These are phyloP conservation scores for Bruguiera parviflora DNA, from an alignment of 345 rosid species.

Conservation along the genomic window DNA sequence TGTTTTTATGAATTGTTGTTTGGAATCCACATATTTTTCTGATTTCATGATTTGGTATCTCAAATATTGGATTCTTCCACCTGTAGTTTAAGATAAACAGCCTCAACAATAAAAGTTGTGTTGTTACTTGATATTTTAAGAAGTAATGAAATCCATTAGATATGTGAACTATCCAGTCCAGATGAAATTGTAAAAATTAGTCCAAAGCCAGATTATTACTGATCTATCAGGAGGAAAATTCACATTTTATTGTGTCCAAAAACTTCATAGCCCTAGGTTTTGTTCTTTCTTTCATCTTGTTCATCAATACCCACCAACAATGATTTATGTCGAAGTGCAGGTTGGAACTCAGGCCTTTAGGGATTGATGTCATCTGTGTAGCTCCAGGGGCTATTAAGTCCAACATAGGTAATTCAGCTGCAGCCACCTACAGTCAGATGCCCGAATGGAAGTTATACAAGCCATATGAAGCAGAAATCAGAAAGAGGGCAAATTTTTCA, in stretches of 20 bases:
- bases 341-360: constrained; percentile 73
- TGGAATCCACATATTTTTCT: not conserved
- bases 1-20: not conserved
- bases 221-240: not conserved
- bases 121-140: not conserved
- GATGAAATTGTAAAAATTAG: not conserved
- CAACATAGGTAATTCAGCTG: constrained; percentile 69
- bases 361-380: constrained; percentile 69
- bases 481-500: constrained; percentile 50
- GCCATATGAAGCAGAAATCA: constrained; percentile 58
- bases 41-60: not conserved
- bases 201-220: not conserved
- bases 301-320: not conserved
- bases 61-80: not conserved
- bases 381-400: constrained; percentile 79
- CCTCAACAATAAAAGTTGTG: not conserved
- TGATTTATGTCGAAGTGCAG: constrained; percentile 31
- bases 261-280: not conserved
- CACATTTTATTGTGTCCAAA: not conserved
- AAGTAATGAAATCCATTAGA: too few species aligned
- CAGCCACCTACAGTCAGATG: constrained; percentile 50
- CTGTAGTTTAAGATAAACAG: not conserved
- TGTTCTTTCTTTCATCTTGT: not conserved
- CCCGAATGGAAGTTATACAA: constrained; percentile 79
- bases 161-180: not conserved